A percentile compares a stretch with the other conserved stretches of the same genome.
phyloP scores from a whole-genome alignment of 148 eudicot genomes.

The Chenopodium suecicum region DNA sequence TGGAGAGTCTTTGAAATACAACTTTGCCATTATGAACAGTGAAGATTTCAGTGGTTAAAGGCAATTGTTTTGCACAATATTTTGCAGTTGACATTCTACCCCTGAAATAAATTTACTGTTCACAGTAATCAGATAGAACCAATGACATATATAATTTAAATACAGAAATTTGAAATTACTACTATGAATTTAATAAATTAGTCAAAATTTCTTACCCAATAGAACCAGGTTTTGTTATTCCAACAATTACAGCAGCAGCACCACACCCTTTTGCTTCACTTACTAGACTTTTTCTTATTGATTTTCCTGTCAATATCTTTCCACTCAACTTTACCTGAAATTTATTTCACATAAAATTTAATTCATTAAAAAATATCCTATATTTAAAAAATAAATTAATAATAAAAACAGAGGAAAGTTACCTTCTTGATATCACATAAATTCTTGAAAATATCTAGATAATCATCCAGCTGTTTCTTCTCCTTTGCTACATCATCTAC shows the following conservation, averaged over 20 bases:
- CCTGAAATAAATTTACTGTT: conserved; percentile 41
- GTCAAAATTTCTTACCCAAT: conserved; percentile 42
- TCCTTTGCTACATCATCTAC: conserved; percentile 51
- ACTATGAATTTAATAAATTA: background rate
- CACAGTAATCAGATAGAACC: conserved; percentile 24
- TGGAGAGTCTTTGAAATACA: conserved; percentile 53
- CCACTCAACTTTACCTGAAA: conserved; percentile 67
- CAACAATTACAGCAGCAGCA: conserved; percentile 61
- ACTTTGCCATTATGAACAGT: conserved; percentile 79
- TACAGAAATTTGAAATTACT: background rate
- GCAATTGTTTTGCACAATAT: conserved; percentile 75
- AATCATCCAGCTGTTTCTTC: conserved; percentile 52
- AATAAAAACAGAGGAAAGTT: background rate
- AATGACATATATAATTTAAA: background rate
- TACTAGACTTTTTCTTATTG: conserved; percentile 66
- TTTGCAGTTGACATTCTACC: conserved; percentile 68
- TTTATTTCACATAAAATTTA: background rate
- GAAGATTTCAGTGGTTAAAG: conserved; percentile 57
- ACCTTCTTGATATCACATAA: conserved; percentile 77
- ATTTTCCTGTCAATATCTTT: conserved; percentile 56
- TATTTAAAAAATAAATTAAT: background rate
- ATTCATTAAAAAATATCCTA: background rate
- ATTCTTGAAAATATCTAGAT: conserved; percentile 57
- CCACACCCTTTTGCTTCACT: conserved; percentile 61
- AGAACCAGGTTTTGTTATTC: conserved; percentile 47